phyloP scores from a whole-genome alignment of 306 rosid species.

The Trichosanthes truncata region DNA sequence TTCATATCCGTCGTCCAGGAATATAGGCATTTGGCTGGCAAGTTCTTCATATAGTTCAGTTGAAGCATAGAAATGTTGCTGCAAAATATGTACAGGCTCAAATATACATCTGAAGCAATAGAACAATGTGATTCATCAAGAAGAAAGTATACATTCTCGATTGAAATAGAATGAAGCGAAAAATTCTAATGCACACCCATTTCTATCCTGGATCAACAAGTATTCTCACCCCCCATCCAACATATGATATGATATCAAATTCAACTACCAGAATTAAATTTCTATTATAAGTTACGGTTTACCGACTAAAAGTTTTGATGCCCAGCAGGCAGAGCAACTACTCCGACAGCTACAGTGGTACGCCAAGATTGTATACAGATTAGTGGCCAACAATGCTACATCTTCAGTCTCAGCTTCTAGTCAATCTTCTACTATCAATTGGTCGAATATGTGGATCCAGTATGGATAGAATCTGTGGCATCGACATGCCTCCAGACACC shows the following conservation, averaged over 20 bases:
- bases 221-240: constrained; percentile 17
- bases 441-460: constrained; percentile 39
- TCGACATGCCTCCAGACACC: constrained; percentile 92
- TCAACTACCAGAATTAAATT: constrained; percentile 10
- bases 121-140: neutral
- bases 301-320: constrained; percentile 7
- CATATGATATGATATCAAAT: constrained; percentile 26
- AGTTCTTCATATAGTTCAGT: neutral
- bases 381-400: constrained; percentile 15
- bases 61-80: neutral
- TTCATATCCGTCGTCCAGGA: neutral
- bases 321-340: constrained; percentile 3
- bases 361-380: constrained; percentile 12
- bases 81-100: constrained; percentile 5
- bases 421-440: constrained; percentile 34
- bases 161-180: neutral
- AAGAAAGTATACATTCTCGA: neutral
- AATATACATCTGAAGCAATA: constrained; percentile 9
- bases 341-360: constrained; percentile 22
- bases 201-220: neutral
- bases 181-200: neutral
- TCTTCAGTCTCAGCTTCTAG: constrained; percentile 37
- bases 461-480: constrained; percentile 73
- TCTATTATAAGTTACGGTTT: constrained; percentile 16
- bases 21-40: neutral